Conservation (phyloP, 768 basidiomycete genomes). For the Lactarius hengduanensis region DNA sequence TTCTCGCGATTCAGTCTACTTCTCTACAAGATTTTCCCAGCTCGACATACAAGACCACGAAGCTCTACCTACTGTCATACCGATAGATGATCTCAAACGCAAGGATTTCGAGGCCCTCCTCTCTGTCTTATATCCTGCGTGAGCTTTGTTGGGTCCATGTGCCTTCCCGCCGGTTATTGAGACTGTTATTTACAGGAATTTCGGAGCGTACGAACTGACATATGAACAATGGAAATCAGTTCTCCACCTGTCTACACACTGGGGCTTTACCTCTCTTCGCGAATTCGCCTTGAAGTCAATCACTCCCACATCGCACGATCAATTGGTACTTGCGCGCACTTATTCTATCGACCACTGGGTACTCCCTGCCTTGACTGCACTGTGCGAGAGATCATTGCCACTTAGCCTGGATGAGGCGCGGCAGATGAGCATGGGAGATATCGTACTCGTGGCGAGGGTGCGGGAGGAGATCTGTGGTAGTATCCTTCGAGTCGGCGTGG, state of each 20-base stretch:
- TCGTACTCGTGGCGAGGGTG: constrained; percentile 10
- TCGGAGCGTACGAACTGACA: constrained; percentile 5
- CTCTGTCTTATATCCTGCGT: constrained; percentile 9
- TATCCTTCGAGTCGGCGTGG: background rate
- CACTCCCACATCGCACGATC: constrained; percentile 6
- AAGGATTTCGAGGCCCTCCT: constrained; percentile 10
- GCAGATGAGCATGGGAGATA: constrained; percentile 22
- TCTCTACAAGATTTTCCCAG: constrained; percentile 16
- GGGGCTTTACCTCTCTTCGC: constrained; percentile 31
- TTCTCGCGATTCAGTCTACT: constrained; percentile 25
- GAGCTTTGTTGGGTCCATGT: background rate
- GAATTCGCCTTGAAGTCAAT: constrained; percentile 10
- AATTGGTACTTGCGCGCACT: constrained; percentile 13
- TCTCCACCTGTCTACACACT: constrained; percentile 33
- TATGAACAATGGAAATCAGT: constrained; percentile 32
- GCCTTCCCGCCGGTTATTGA: background rate
- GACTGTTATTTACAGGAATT: background rate
- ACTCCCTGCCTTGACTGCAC: constrained; percentile 19
- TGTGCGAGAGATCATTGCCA: constrained; percentile 18
- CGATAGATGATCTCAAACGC: background rate
- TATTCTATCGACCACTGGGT: constrained; percentile 18
- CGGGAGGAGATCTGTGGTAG: background rate
- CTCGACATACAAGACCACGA: constrained; percentile 21
- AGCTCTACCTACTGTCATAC: constrained; percentile 9
- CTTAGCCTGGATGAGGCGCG: constrained; percentile 18